Conservation (phyloP, 306 rosid species). For the Bauhinia variegata region DNA sequence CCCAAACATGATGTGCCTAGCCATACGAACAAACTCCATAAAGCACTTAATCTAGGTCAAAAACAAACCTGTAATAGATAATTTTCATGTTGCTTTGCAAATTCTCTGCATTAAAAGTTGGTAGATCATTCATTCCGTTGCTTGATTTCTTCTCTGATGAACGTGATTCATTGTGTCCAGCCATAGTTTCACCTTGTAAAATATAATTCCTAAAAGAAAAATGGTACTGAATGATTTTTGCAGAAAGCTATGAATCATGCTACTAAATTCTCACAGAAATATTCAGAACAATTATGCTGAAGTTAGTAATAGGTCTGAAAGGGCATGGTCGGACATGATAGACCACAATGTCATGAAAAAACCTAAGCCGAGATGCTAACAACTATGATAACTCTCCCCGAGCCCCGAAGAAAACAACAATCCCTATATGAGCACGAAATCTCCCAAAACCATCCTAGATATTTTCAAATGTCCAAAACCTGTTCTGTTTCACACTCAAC, state of each 20-base stretch:
- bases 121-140: conserved; percentile 57
- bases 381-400: background rate
- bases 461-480: background rate
- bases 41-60: conserved; percentile 8
- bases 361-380: conserved; percentile 3
- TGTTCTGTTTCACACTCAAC: background rate
- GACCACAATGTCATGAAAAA: conserved; percentile 1
- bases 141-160: conserved; percentile 68
- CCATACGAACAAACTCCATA: conserved; percentile 12
- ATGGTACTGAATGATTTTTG: conserved; percentile 15
- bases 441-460: background rate
- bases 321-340: background rate
- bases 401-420: too few relatives aligned
- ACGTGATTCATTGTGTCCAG: conserved; percentile 58
- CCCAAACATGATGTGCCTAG: conserved; percentile 25
- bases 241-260: conserved; percentile 12
- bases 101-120: conserved; percentile 82
- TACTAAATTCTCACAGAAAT: conserved; percentile 10
- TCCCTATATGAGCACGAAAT: too few relatives aligned
- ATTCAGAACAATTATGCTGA: too few relatives aligned
- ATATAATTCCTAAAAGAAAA: conserved; percentile 34
- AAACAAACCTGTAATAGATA: conserved; percentile 84
- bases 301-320: background rate
- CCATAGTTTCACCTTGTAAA: conserved; percentile 56
- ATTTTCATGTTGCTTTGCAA: conserved; percentile 86